Conservation (phyloP, 345 rosid species). For the Geranium rotundifolium region DNA sequence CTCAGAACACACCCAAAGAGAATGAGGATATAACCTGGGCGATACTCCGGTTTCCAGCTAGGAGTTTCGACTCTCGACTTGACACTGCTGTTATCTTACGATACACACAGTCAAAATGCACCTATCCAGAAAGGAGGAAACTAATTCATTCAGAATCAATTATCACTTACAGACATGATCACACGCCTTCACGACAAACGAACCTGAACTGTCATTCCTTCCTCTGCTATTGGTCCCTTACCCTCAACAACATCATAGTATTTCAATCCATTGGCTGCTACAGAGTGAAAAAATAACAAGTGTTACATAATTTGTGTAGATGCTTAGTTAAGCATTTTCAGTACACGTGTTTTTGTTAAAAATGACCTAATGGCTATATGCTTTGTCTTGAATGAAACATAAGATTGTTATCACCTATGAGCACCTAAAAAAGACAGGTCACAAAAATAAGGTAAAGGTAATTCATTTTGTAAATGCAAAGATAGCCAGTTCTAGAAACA, state of each 20-base stretch:
- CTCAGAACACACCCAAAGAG: background rate
- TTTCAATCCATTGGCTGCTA: constrained; percentile 69
- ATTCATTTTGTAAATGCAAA: too few species aligned
- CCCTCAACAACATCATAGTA: constrained; percentile 76
- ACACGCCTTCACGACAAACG: constrained; percentile 5
- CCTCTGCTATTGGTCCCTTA: constrained; percentile 62
- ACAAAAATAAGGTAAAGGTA: too few species aligned
- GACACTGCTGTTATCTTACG: constrained; percentile 68
- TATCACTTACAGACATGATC: background rate
- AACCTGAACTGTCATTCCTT: constrained; percentile 74
- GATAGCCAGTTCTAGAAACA: too few species aligned
- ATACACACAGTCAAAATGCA: constrained; percentile 77
- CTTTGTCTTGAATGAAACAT: too few species aligned
- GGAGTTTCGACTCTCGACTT: constrained; percentile 81
- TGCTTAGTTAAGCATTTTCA: background rate
- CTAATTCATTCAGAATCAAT: background rate
- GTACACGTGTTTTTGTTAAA: background rate
- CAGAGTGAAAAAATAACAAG: background rate
- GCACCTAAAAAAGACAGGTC: too few species aligned
- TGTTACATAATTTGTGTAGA: background rate
- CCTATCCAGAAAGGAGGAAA: constrained; percentile 26
- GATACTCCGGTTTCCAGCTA: constrained; percentile 81
- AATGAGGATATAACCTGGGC: constrained; percentile 44
- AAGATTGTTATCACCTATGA: too few species aligned
- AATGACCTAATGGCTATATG: too few species aligned